Conservation (phyloP, 169 alveolate genomes). For the Ichthyophthirius multifiliis region DNA sequence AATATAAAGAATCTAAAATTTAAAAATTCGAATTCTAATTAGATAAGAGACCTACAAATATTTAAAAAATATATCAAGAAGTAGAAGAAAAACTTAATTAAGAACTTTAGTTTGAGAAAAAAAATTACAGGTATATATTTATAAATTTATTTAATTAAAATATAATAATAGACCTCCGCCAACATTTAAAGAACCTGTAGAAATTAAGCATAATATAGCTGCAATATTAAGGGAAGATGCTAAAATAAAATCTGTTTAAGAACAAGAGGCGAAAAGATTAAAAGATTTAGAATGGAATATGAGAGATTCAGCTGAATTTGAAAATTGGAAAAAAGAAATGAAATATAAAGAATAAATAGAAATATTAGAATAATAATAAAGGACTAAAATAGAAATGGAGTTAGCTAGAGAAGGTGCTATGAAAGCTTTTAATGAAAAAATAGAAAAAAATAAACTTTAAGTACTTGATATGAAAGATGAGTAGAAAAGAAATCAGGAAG, state of each 20-base stretch:
- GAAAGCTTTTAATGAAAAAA: slow-evolving; percentile 72
- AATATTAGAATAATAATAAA: slow-evolving; percentile 70
- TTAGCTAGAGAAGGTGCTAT: slow-evolving; percentile 85
- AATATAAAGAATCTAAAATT: neutral
- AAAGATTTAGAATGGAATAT: slow-evolving; percentile 74
- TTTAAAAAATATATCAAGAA: slow-evolving; percentile 58
- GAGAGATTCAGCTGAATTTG: slow-evolving; percentile 81
- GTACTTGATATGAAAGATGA: slow-evolving; percentile 69
- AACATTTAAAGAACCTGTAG: slow-evolving; percentile 59
- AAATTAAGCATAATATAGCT: slow-evolving; percentile 76
- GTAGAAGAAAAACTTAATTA: slow-evolving; percentile 51
- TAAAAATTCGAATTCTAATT: slow-evolving; percentile 55
- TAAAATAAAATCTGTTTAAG: slow-evolving; percentile 69
- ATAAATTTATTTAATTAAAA: neutral
- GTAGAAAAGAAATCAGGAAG: slow-evolving; percentile 45
- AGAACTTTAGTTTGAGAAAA: slow-evolving; percentile 59
- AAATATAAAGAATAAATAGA: slow-evolving; percentile 75
- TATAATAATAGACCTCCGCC: slow-evolving; percentile 41
- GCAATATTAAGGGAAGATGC: slow-evolving; percentile 85
- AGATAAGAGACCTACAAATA: slow-evolving; percentile 64
- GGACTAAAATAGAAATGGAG: slow-evolving; percentile 84
- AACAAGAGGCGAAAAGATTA: slow-evolving; percentile 71
- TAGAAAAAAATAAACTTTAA: slow-evolving; percentile 66
- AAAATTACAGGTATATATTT: slow-evolving; percentile 33
- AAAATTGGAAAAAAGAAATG: slow-evolving; percentile 77